Evolutionary conservation across 2,329 filamentous ascomycete genomes (phyloP).

Genomic region (Salinomyces thailandicus): DNA sequence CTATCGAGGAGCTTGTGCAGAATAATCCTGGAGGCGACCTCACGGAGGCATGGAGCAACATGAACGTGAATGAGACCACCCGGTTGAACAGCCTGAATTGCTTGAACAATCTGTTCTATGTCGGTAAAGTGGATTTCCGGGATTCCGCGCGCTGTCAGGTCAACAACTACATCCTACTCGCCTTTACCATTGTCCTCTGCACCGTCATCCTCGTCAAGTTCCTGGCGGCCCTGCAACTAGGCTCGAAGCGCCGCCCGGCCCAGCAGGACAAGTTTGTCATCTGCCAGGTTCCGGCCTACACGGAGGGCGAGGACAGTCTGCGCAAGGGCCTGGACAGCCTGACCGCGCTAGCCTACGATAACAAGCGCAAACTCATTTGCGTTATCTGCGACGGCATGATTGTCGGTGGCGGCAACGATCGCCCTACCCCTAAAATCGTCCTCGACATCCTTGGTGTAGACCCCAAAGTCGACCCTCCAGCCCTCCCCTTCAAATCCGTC

Average conservation of each 20-base stretch:
- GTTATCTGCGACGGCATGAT: constrained; percentile 97
- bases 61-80: constrained; percentile 38
- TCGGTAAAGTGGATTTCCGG: constrained; percentile 78
- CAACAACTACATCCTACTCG: constrained; percentile 83
- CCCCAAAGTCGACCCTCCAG: constrained; percentile 89
- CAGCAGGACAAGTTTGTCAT: constrained; percentile 98
- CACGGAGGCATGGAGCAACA: constrained; percentile 48
- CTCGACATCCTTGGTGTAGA: constrained; percentile 95
- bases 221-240: constrained; percentile 82
- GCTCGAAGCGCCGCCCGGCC: constrained; percentile 76
- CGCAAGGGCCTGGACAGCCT: constrained; percentile 88
- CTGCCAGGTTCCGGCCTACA: constrained; percentile 95
- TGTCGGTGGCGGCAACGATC: constrained; percentile 88
- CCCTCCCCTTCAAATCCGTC: constrained; percentile 87
- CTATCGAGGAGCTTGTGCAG: constrained; percentile 57
- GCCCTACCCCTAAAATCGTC: constrained; percentile 94
- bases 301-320: constrained; percentile 90
- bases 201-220: constrained; percentile 79
- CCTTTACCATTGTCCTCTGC: constrained; percentile 76
- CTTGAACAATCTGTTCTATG: constrained; percentile 71
- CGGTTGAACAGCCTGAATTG: constrained; percentile 67
- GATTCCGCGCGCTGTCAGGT: constrained; percentile 63
- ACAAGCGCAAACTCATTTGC: constrained; percentile 93
- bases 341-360: constrained; percentile 90
- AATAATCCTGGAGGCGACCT: constrained; percentile 73